Evolutionary conservation across 2,329 filamentous ascomycete genomes (phyloP).

Genomic region (Fusarium sarcochroum): DNA sequence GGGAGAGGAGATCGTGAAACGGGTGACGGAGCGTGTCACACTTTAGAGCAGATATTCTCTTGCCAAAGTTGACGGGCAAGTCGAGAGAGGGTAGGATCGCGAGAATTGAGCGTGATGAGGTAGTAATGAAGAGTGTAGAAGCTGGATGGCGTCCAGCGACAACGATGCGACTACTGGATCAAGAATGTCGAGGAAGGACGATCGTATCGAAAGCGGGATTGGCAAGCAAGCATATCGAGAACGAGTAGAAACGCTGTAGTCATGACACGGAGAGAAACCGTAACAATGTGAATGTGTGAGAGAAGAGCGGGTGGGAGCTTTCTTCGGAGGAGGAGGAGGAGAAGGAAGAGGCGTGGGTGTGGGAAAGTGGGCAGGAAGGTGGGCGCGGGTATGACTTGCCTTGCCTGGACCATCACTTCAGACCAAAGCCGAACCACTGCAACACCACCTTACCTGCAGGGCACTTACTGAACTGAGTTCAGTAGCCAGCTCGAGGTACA

Average conservation of each 20-base stretch:
- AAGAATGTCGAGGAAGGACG: constrained; percentile 41
- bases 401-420: constrained; percentile 7
- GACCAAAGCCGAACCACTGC: constrained; percentile 27
- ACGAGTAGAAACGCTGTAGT: constrained; percentile 35
- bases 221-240: constrained; percentile 49
- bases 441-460: constrained; percentile 17
- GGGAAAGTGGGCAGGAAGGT: constrained; percentile 44
- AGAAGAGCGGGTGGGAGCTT: constrained; percentile 51
- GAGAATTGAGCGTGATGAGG: constrained; percentile 41
- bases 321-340: constrained; percentile 38
- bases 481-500: constrained; percentile 24
- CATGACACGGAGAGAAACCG: constrained; percentile 41
- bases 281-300: constrained; percentile 32
- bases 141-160: constrained; percentile 36
- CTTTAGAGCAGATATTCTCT: constrained; percentile 2
- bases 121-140: constrained; percentile 33
- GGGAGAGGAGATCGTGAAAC: constrained; percentile 1
- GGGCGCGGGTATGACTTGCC: constrained; percentile 37
- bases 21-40: constrained; percentile 17
- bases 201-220: constrained; percentile 44
- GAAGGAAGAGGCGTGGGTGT: constrained; percentile 21
- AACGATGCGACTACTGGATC: constrained; percentile 42
- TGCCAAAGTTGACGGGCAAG: constrained; percentile 8
- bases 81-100: constrained; percentile 20
- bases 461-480: constrained; percentile 10